Base-by-base conservation (phyloP, 1,139 yeast genomes). In the Kazachstania sp. region DNA sequence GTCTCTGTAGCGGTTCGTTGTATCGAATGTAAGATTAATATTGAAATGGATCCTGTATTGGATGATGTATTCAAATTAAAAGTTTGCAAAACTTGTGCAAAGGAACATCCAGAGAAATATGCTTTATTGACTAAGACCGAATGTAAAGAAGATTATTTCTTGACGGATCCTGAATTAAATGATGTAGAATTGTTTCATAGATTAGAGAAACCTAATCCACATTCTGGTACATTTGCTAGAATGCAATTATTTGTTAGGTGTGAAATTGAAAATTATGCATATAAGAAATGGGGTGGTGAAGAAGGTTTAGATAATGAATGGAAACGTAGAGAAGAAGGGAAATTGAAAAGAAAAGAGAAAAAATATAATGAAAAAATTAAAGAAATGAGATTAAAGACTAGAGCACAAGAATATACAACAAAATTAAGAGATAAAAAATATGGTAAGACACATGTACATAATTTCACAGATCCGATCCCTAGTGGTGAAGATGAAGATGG, bases 111-210 rank as follows among this genome's bases (percentile, higher is more conserved):
- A 0, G 96, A 94, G 45, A 92, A 92, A 61, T 94, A 90, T 61
- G 79, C 97, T 0, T 66, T 94, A 31, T 69, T 94, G 45, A 94
- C 98, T 11, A 94, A 94, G 66, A 94, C 99, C 0, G 99, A 94
- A 66, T 87, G 97, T 64, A 78, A 81, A 45, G 94, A 86, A 56
- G 99, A 94, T 67, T 94, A 94, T 61, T 74, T 92, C 40, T 65
- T 92, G 36, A 92, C 98, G 0, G 97, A 92, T 49, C 94, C 97
- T 0, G 98, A 94, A 64, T 71, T 94, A 37, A 75, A 79, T 46
- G 98, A 94, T 63, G 67, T 66, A 4, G 71, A 68, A 2, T 67
- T 88, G 30, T 71, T 94, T 52, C 84, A 85, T 7, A 78, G 94
- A 54, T 71, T 90, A 51, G 95, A 88, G 55, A 86, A 90, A 57